Percentiles rank a stretch among this genome's conserved stretches.
These are phyloP conservation scores for Irpex rosettiformis DNA, from an alignment of 1,284 basidiomycete genomes.

Conservation along the genomic window DNA sequence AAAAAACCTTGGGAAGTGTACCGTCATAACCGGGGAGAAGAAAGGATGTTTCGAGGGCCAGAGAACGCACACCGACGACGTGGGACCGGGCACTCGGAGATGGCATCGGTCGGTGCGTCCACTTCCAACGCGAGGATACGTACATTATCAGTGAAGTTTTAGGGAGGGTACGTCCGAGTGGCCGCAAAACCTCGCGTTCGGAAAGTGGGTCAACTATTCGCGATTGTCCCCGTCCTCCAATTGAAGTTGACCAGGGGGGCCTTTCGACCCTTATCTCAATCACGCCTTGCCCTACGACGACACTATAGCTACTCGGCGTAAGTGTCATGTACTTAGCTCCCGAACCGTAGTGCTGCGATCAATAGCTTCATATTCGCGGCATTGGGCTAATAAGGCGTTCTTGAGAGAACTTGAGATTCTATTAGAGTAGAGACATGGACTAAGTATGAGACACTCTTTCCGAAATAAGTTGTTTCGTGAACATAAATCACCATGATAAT, in stretches of 20 bases:
- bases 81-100: background rate
- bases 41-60: background rate
- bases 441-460: background rate
- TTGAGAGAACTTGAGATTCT: background rate
- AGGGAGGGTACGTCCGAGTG: no score
- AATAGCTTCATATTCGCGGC: background rate
- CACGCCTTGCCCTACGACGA: background rate
- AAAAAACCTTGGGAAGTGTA: slow-evolving; percentile 2
- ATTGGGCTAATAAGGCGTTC: background rate
- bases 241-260: background rate
- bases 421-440: background rate
- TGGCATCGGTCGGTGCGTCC: background rate
- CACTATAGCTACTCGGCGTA: background rate
- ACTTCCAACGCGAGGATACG: background rate
- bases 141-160: no score
- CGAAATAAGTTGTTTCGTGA: background rate
- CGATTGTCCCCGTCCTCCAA: background rate
- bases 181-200: background rate
- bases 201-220: background rate
- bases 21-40: slow-evolving; percentile 1
- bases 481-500: background rate
- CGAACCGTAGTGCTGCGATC: background rate
- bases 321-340: background rate
- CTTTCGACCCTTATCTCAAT: background rate
- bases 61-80: background rate